Evolutionary conservation across 75 land plant species (phyloP).

Genomic region (Azolla pinnata): DNA sequence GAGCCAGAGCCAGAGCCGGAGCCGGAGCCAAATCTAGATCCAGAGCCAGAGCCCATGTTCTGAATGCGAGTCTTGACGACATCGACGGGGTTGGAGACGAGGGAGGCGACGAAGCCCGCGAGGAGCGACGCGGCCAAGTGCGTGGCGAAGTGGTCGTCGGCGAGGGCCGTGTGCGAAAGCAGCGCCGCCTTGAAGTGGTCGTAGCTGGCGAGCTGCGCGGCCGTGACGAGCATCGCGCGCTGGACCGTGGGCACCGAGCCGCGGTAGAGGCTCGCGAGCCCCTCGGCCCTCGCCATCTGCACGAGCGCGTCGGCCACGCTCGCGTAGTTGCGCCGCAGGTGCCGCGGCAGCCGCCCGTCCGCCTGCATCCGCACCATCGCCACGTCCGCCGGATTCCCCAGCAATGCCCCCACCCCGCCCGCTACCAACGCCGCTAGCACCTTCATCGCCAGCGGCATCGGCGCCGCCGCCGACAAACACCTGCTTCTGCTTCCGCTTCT

Average conservation of each 20-base stretch:
- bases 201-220: slow-evolving; percentile 30
- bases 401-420: slow-evolving; percentile 11
- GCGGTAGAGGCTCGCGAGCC: slow-evolving; percentile 14
- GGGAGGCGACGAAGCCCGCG: slow-evolving; percentile 13
- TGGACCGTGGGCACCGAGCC: slow-evolving; percentile 19
- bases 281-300: slow-evolving; percentile 16
- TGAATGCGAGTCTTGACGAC: slow-evolving; percentile 17
- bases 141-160: slow-evolving; percentile 3
- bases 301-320: slow-evolving; percentile 18
- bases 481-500: no score
- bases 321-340: slow-evolving; percentile 17
- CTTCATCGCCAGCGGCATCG: slow-evolving; percentile 5
- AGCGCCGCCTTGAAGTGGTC: slow-evolving; percentile 16
- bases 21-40: not conserved
- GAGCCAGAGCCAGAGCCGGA: no score
- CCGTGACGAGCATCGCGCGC: slow-evolving; percentile 27
- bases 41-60: slow-evolving; percentile 9
- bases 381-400: slow-evolving; percentile 19
- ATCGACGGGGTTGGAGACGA: slow-evolving; percentile 16
- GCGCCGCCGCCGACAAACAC: no score
- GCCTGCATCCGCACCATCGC: slow-evolving; percentile 23
- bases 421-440: slow-evolving; percentile 10
- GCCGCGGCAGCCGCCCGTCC: slow-evolving; percentile 10
- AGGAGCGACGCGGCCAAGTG: slow-evolving; percentile 7
- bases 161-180: not conserved